Percentiles rank a stretch among this genome's conserved stretches.
Conservation (phyloP, 1,284 basidiomycete genomes). For the Cutaneotrichosporon cavernicola region DNA sequence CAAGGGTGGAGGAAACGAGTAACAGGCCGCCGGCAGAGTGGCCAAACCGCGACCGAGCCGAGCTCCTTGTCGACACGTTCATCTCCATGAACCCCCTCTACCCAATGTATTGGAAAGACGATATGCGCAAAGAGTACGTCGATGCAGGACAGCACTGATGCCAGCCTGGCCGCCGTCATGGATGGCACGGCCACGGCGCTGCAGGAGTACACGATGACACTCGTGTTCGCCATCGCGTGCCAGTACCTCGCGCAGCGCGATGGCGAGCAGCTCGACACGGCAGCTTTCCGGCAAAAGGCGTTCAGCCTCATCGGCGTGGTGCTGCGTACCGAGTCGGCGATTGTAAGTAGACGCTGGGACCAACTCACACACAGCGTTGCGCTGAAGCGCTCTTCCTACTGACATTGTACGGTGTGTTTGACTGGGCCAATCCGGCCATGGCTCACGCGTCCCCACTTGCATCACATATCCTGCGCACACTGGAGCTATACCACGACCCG, state of each 20-base stretch:
- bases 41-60: conserved; percentile 15
- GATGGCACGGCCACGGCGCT: conserved; percentile 14
- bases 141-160: background rate
- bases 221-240: conserved; percentile 12
- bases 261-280: conserved; percentile 19
- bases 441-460: conserved; percentile 3
- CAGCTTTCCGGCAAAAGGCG: conserved; percentile 12
- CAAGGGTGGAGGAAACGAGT: background rate
- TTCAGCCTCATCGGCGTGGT: conserved; percentile 5
- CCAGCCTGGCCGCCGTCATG: conserved; percentile 10
- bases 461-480: background rate
- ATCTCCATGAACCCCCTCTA: conserved; percentile 16
- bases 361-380: conserved; percentile 12
- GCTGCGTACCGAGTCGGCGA: conserved; percentile 14
- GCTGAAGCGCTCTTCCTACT: conserved; percentile 11
- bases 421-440: conserved; percentile 15
- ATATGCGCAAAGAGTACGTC: conserved; percentile 14
- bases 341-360: conserved; percentile 1
- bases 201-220: conserved; percentile 18
- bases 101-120: conserved; percentile 1
- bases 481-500: conserved; percentile 15
- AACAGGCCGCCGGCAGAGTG: conserved; percentile 12
- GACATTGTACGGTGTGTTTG: conserved; percentile 14
- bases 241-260: conserved; percentile 11
- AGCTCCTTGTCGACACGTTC: conserved; percentile 10